phyloP scores from a whole-genome alignment of 108 stramenopile species.

The Fragilaria crotonensis region DNA sequence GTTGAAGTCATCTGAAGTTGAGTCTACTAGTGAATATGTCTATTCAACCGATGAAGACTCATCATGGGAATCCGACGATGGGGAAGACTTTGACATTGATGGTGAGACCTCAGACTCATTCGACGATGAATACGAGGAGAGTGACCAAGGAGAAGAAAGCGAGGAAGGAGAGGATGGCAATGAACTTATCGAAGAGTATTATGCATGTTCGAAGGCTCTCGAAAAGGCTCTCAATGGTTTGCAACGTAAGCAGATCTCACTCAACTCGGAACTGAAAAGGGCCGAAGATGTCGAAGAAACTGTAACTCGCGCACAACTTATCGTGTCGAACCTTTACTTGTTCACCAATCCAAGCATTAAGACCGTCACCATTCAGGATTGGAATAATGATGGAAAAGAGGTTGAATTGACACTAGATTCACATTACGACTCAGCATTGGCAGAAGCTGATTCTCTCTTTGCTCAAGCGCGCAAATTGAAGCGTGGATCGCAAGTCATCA shows the following conservation, averaged over 20 bases:
- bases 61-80: not conserved
- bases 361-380: conserved; percentile 64
- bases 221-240: conserved; percentile 10
- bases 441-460: conserved; percentile 79
- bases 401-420: conserved; percentile 50
- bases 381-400: conserved; percentile 66
- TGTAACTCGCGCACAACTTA: conserved; percentile 57
- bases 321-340: conserved; percentile 63
- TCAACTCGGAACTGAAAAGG: conserved; percentile 60
- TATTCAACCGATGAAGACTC: not conserved
- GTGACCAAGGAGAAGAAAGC: conserved; percentile 7
- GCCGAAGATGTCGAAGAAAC: conserved; percentile 61
- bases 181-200: conserved; percentile 16
- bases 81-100: not conserved
- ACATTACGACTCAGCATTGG: conserved; percentile 51
- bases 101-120: not conserved
- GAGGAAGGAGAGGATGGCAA: conserved; percentile 5
- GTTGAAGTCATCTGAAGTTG: too few species aligned
- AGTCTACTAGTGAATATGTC: too few species aligned
- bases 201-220: conserved; percentile 18
- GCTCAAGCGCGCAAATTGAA: conserved; percentile 71
- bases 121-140: conserved; percentile 2
- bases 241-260: conserved; percentile 45
- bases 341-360: conserved; percentile 38
- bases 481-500: conserved; percentile 64